phyloP scores from a whole-genome alignment of 495 filamentous ascomycete genomes.

The Cryomyces antarcticus region DNA sequence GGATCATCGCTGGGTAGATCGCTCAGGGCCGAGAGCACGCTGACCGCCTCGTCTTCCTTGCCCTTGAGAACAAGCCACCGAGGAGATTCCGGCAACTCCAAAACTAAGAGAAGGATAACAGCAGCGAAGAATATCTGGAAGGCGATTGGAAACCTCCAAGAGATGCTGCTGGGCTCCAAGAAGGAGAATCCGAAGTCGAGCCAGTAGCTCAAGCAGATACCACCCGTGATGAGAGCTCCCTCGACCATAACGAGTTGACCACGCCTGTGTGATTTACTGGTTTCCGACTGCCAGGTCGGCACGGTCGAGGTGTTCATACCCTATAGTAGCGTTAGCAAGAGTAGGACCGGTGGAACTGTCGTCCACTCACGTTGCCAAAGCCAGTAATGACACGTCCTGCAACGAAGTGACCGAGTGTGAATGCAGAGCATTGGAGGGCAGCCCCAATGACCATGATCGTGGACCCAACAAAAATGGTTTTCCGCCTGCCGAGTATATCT shows the following conservation, averaged over 20 bases:
- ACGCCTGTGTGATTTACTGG: slow-evolving; percentile 41
- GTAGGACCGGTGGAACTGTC: no score
- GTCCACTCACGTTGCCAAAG: slow-evolving; percentile 17
- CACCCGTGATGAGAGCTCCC: slow-evolving; percentile 17
- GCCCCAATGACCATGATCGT: slow-evolving; percentile 9
- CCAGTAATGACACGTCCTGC: slow-evolving; percentile 9
- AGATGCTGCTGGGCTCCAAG: slow-evolving; percentile 21
- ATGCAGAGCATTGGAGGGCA: slow-evolving; percentile 8
- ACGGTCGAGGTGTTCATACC: slow-evolving; percentile 44
- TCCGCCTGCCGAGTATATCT: slow-evolving; percentile 46
- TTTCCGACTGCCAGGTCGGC: slow-evolving; percentile 62
- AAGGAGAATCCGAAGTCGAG: slow-evolving; percentile 27
- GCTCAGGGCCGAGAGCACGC: slow-evolving; percentile 10
- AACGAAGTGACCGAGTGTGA: slow-evolving; percentile 9
- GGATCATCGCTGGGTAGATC: slow-evolving; percentile 5
- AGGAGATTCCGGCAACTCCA: slow-evolving; percentile 20
- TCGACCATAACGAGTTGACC: slow-evolving; percentile 18
- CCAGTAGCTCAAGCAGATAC: slow-evolving; percentile 21
- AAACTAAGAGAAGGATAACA: slow-evolving; percentile 11
- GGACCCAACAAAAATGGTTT: slow-evolving; percentile 19
- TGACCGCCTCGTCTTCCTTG: neutral
- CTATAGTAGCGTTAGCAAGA: neutral
- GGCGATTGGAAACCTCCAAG: slow-evolving; percentile 29
- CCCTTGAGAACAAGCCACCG: slow-evolving; percentile 13
- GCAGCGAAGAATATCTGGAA: slow-evolving; percentile 25